phyloP scores from a whole-genome alignment of 495 filamentous ascomycete species.

The Venustampulla echinocandica region DNA sequence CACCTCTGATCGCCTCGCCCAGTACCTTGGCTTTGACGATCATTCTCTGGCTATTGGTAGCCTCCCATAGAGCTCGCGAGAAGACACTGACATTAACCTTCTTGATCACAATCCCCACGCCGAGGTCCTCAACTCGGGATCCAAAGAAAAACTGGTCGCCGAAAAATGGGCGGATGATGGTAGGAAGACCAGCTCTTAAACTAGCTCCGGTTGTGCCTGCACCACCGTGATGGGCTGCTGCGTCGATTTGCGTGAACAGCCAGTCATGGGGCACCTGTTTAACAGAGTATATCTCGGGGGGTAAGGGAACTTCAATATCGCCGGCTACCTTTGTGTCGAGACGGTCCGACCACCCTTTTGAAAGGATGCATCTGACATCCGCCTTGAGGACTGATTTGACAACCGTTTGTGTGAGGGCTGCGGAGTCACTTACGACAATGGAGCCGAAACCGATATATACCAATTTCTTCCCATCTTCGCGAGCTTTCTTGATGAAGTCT shows the following conservation, averaged over 20 bases:
- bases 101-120: slow-evolving; percentile 83
- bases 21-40: slow-evolving; percentile 73
- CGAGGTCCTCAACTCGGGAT: slow-evolving; percentile 77
- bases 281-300: slow-evolving; percentile 76
- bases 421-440: slow-evolving; percentile 87
- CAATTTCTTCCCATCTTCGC: slow-evolving; percentile 75
- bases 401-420: slow-evolving; percentile 77
- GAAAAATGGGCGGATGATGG: slow-evolving; percentile 94
- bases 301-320: slow-evolving; percentile 62
- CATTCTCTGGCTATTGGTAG: slow-evolving; percentile 80
- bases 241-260: slow-evolving; percentile 91
- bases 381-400: slow-evolving; percentile 87
- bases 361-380: slow-evolving; percentile 89
- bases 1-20: slow-evolving; percentile 79
- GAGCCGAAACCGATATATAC: slow-evolving; percentile 97
- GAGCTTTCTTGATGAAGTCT: slow-evolving; percentile 72
- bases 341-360: slow-evolving; percentile 98
- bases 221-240: slow-evolving; percentile 89
- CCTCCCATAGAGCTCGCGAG: slow-evolving; percentile 82
- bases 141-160: slow-evolving; percentile 98
- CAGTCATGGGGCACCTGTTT: slow-evolving; percentile 92
- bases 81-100: slow-evolving; percentile 80
- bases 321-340: slow-evolving; percentile 36
- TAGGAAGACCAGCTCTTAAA: slow-evolving; percentile 83
- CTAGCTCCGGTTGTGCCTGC: slow-evolving; percentile 94